Conservation (phyloP, 495 filamentous ascomycete genomes). For the Parachaetomium inaequale region DNA sequence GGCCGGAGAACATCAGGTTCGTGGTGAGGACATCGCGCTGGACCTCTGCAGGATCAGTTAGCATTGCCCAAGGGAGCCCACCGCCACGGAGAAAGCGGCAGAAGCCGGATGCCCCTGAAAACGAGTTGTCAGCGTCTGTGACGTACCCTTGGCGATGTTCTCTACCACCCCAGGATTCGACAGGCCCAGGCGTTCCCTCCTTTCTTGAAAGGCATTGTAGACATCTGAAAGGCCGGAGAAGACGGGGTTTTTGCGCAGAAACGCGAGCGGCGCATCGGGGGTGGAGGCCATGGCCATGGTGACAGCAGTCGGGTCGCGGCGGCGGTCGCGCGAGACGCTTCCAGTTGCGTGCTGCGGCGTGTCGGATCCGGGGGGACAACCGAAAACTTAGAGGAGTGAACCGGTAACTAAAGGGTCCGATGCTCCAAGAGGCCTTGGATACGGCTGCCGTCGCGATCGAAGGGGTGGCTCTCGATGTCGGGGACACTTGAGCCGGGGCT, state of each 20-base stretch:
- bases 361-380: conserved; percentile 1
- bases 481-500: conserved; percentile 9
- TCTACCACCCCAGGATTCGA: conserved; percentile 91
- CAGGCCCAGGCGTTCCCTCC: conserved; percentile 80
- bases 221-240: conserved; percentile 66
- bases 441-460: conserved; percentile 11
- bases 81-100: not conserved
- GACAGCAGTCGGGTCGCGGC: conserved; percentile 22
- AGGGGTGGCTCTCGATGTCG: conserved; percentile 13
- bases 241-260: conserved; percentile 70
- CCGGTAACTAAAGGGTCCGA: not conserved
- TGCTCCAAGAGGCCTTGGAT: not conserved
- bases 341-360: conserved; percentile 17
- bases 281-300: conserved; percentile 39
- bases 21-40: conserved; percentile 90
- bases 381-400: not conserved
- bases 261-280: conserved; percentile 56
- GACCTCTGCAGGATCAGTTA: conserved; percentile 57
- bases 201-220: conserved; percentile 77
- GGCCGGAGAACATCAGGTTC: conserved; percentile 91
- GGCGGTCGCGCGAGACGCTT: conserved; percentile 16
- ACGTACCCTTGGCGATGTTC: conserved; percentile 64
- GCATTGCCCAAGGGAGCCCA: not conserved
- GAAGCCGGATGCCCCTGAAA: not conserved
- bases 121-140: not conserved